Base-by-base conservation (phyloP, 495 filamentous ascomycete species). In the Penicillium maclennaniae region DNA sequence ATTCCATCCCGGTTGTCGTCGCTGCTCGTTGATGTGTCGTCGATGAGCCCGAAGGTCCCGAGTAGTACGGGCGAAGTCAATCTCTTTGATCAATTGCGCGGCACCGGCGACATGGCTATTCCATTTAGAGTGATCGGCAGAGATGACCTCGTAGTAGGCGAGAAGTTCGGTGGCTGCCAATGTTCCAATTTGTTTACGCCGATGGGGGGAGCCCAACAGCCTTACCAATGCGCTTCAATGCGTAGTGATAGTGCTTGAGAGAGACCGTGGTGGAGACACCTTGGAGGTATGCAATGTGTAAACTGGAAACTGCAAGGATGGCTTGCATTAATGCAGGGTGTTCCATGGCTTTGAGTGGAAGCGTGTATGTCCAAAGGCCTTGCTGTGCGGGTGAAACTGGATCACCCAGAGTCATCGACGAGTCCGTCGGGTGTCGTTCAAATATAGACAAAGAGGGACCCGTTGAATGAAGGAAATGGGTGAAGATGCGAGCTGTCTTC, bases 41-140 rank as follows among this genome's bases (percentile, higher is more conserved):
- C 73, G 65, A 31, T 79, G 65, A 16, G 83, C 72, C 20, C 84
- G 80, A 40, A 93, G 80, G 47, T 87, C 82, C 46, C 82, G 83
- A 4, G 87, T 86, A 67, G 91, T 84, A 3, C 80, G 76, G 4
- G 79, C 75, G 49, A 86, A 91, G 52, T 95, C 87, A 41, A 93
- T 85, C 58, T 97, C 92, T 51, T 81, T 83, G 28, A 97, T 71
- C 19, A 98, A 77, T 49, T 92, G 85, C 42, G 86, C 84, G 12
- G 92, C 87, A 9, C 93, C 93, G 36, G 86, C 81, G 54, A 97
- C 76, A 64, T 98, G 93, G 49, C 83, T 92, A 59, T 88, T 91
- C 93, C 93, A 98, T 68, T 96, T 96, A 45, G 87, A 82, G 61
- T 97, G 93, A 59, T 98, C 93, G 15, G 91, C 93, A 41, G 87